phyloP scores from a whole-genome alignment of 1,284 basidiomycete species.

The Austroboletus olivaceoglutinosus region DNA sequence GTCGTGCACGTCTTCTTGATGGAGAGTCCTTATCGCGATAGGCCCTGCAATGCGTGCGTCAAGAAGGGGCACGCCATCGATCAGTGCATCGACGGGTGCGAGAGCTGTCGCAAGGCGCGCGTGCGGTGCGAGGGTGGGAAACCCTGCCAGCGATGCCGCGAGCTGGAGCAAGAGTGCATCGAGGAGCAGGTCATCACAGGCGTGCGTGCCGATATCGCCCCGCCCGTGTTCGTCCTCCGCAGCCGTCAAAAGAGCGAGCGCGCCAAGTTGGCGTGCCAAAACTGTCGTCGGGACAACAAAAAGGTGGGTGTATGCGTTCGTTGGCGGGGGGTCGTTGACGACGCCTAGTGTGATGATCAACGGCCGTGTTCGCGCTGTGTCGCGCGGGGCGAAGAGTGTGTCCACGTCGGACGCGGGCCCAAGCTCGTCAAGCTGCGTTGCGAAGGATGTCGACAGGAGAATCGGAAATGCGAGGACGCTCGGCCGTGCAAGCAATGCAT shows the following conservation, averaged over 20 bases:
- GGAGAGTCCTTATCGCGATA: slow-evolving; percentile 17
- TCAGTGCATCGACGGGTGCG: slow-evolving; percentile 55
- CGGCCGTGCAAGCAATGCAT: slow-evolving; percentile 54
- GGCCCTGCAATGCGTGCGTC: slow-evolving; percentile 53
- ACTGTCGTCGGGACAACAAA: slow-evolving; percentile 59
- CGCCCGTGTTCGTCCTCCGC: slow-evolving; percentile 23
- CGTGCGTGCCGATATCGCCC: slow-evolving; percentile 23
- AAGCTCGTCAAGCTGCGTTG: slow-evolving; percentile 57
- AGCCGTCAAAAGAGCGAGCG: slow-evolving; percentile 41
- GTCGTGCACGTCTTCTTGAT: not conserved
- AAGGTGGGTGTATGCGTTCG: slow-evolving; percentile 39
- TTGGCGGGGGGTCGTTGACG: not conserved
- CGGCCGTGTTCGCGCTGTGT: slow-evolving; percentile 58
- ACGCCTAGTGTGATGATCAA: slow-evolving; percentile 43
- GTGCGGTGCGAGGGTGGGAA: slow-evolving; percentile 54
- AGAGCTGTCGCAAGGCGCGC: slow-evolving; percentile 50
- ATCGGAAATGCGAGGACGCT: slow-evolving; percentile 54
- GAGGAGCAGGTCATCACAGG: slow-evolving; percentile 26
- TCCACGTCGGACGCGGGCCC: slow-evolving; percentile 52
- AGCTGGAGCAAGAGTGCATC: slow-evolving; percentile 41
- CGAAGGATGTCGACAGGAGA: slow-evolving; percentile 50
- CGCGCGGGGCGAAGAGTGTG: slow-evolving; percentile 49
- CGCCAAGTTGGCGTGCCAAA: slow-evolving; percentile 54
- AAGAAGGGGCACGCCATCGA: slow-evolving; percentile 50
- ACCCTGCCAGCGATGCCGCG: slow-evolving; percentile 49